Percentiles rank a stretch among this genome's conserved stretches.
phyloP scores from a whole-genome alignment of 768 basidiomycete species.

The Psilocybe azurescens region DNA sequence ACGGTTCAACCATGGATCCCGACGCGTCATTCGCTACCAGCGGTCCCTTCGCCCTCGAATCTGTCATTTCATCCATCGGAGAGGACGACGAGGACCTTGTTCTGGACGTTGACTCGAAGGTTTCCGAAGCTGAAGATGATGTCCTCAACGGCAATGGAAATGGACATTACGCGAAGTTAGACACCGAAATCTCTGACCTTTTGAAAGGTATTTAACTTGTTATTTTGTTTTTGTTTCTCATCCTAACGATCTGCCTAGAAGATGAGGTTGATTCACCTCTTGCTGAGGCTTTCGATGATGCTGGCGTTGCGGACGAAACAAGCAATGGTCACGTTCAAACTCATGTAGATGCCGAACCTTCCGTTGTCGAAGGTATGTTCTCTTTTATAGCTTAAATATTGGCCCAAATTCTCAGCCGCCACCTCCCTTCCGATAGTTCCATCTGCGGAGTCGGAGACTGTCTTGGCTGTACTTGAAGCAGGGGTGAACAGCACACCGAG shows the following conservation, averaged over 20 bases:
- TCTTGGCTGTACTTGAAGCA: background rate
- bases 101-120: background rate
- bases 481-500: background rate
- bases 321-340: background rate
- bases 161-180: background rate
- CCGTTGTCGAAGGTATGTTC: background rate
- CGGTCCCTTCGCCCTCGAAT: conserved; percentile 4
- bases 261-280: background rate
- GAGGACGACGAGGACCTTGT: background rate
- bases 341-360: background rate
- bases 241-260: background rate
- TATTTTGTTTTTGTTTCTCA: background rate
- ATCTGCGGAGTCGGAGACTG: background rate
- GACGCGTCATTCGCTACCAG: conserved; percentile 5
- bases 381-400: background rate
- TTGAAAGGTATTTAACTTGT: background rate
- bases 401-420: too few species aligned
- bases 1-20: conserved; percentile 1
- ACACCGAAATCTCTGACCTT: background rate
- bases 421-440: background rate
- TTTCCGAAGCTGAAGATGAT: background rate
- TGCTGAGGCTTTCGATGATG: background rate
- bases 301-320: background rate
- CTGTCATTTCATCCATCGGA: conserved; percentile 5
- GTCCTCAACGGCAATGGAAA: background rate